These are phyloP conservation scores for Wilcoxina mikolae DNA, from an alignment of 495 filamentous ascomycete species.

Conservation along the genomic window DNA sequence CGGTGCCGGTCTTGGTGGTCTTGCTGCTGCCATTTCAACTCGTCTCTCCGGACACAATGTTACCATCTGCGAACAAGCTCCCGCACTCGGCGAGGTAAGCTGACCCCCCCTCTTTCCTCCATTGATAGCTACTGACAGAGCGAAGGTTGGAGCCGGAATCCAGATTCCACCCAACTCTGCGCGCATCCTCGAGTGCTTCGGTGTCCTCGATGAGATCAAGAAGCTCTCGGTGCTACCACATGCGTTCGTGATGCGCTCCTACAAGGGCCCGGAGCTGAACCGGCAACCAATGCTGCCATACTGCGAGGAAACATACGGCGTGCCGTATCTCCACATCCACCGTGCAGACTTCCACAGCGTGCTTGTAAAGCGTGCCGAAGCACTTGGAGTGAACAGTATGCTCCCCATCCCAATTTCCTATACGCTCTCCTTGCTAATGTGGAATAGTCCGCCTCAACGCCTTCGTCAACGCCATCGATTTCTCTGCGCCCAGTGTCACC, in stretches of 20 bases:
- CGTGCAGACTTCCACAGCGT: conserved; percentile 40
- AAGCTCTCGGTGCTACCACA: conserved; percentile 16
- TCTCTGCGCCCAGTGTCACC: conserved; percentile 29
- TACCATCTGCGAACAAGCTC: conserved; percentile 37
- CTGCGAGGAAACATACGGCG: conserved; percentile 33
- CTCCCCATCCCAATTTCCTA: not conserved
- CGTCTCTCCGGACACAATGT: conserved; percentile 34
- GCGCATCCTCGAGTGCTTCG: conserved; percentile 29
- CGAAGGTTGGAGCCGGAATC: conserved; percentile 35
- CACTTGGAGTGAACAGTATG: conserved; percentile 31
- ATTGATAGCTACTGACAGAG: conserved; percentile 2
- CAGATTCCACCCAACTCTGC: conserved; percentile 35
- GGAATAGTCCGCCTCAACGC: conserved; percentile 25
- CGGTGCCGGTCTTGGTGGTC: conserved; percentile 39
- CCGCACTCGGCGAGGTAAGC: conserved; percentile 36
- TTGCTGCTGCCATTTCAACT: conserved; percentile 38
- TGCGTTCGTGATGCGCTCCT: conserved; percentile 16
- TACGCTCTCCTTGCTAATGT: not conserved
- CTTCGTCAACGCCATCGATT: conserved; percentile 32
- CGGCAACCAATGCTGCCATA: conserved; percentile 27
- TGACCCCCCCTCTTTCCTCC: conserved; percentile 1
- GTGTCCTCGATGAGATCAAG: conserved; percentile 14
- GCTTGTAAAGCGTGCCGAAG: conserved; percentile 31
- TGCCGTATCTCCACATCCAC: conserved; percentile 42
- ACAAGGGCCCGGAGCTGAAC: conserved; percentile 28